A percentile compares a stretch with the other conserved stretches of the same genome.
Conservation (phyloP, 495 filamentous ascomycete genomes). For the Xylaria curta region DNA sequence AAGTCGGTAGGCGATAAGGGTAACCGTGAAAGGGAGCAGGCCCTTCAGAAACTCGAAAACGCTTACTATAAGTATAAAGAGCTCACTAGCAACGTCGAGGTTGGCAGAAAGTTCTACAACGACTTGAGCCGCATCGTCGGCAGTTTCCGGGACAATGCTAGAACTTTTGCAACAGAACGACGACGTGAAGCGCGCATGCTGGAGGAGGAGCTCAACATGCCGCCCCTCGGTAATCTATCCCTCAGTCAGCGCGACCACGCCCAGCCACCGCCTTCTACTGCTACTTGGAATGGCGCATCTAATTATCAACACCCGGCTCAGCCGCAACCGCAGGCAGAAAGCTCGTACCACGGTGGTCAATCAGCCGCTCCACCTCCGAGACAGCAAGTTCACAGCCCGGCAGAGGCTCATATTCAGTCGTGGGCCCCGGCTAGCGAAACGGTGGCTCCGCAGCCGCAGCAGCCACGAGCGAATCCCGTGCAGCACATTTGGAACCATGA, state of each 20-base stretch:
- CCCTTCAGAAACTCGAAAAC: slow-evolving; percentile 87
- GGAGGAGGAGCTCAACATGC: slow-evolving; percentile 66
- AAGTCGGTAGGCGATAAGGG: slow-evolving; percentile 73
- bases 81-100: slow-evolving; percentile 85
- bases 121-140: slow-evolving; percentile 85
- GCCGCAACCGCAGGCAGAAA: slow-evolving; percentile 26
- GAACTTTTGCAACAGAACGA: slow-evolving; percentile 78
- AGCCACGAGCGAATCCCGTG: slow-evolving; percentile 55
- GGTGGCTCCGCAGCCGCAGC: slow-evolving; percentile 59
- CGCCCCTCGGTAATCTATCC: slow-evolving; percentile 52
- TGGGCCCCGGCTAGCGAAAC: slow-evolving; percentile 49
- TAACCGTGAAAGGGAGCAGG: slow-evolving; percentile 79
- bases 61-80: slow-evolving; percentile 96
- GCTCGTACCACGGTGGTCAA: slow-evolving; percentile 36
- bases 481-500: slow-evolving; percentile 77
- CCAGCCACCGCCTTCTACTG: slow-evolving; percentile 25
- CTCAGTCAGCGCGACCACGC: slow-evolving; percentile 36
- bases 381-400: slow-evolving; percentile 43
- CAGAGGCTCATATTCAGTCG: slow-evolving; percentile 56
- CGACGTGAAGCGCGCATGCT: slow-evolving; percentile 80
- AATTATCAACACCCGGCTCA: slow-evolving; percentile 32
- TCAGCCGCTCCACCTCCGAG: slow-evolving; percentile 41
- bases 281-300: slow-evolving; percentile 31
- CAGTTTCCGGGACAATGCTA: slow-evolving; percentile 73
- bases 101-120: slow-evolving; percentile 95